These are phyloP conservation scores for Ajuga reptans DNA, from an alignment of 305 asterid genomes.

Conservation along the genomic window DNA sequence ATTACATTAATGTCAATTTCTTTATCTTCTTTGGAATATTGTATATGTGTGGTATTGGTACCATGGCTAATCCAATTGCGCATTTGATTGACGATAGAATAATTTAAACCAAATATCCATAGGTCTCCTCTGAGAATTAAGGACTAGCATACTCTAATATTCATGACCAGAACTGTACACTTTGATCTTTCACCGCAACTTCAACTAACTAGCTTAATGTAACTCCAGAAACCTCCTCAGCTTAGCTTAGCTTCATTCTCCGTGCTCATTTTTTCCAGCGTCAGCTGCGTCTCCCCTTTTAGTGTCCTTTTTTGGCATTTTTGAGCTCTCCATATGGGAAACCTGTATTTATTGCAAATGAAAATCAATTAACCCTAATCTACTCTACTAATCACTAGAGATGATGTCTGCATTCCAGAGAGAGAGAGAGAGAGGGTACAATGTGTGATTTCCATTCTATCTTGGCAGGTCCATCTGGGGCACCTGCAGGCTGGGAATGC, in stretches of 20 bases:
- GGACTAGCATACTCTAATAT: not conserved
- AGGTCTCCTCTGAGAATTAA: not conserved
- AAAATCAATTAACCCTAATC: not conserved
- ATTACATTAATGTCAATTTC: not conserved
- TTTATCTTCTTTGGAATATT: too few species aligned
- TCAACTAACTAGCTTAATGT: not conserved
- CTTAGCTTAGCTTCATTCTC: not conserved
- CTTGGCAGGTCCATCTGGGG: constrained; percentile 36
- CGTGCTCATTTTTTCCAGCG: not conserved
- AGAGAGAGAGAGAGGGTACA: constrained; percentile 31
- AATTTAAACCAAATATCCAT: too few species aligned
- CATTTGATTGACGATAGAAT: too few species aligned
- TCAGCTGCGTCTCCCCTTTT: constrained; percentile 4
- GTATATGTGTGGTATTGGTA: not conserved
- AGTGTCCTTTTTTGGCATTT: constrained; percentile 28
- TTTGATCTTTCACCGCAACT: not conserved
- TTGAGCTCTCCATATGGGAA: constrained; percentile 46
- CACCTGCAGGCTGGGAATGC: constrained; percentile 39
- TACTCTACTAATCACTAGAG: not conserved
- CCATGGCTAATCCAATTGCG: not conserved
- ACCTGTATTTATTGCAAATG: constrained; percentile 33
- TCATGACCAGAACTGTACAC: constrained; percentile 14
- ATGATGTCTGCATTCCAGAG: too few species aligned
- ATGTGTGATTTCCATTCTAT: constrained; percentile 83
- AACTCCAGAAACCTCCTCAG: not conserved